These are phyloP conservation scores for Oryza officinalis DNA, from an alignment of 176 grass and related monocot species.

Conservation along the genomic window DNA sequence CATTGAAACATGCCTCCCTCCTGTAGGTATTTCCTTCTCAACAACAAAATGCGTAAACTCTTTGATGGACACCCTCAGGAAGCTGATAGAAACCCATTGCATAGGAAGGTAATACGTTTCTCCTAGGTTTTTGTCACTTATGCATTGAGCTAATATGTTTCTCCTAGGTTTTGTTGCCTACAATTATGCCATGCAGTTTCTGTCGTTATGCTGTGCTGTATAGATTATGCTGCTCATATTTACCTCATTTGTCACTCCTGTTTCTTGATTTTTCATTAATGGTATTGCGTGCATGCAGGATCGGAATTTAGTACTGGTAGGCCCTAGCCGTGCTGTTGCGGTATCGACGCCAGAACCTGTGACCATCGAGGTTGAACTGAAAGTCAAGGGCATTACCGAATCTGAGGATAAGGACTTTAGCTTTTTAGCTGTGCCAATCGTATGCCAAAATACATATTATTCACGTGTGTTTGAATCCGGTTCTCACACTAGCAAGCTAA, in stretches of 20 bases:
- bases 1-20: no score
- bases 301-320: background rate
- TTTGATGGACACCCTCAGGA: no score
- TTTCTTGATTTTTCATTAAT: background rate
- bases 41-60: no score
- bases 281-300: background rate
- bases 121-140: background rate
- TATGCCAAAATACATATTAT: background rate
- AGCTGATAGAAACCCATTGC: background rate
- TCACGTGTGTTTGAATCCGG: background rate
- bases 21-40: no score
- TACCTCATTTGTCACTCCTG: background rate
- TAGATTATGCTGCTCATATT: background rate
- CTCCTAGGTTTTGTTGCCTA: background rate
- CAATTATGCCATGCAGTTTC: background rate
- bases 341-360: background rate
- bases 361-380: slow-evolving; percentile 15
- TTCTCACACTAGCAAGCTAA: slow-evolving; percentile 26
- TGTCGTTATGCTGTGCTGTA: background rate
- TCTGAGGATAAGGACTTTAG: background rate
- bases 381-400: slow-evolving; percentile 1
- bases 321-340: slow-evolving; percentile 1
- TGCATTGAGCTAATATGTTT: background rate
- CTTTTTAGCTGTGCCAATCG: background rate
- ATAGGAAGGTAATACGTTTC: no score